Base-by-base conservation (phyloP, 139 green algal genomes). In the Micractinium sp. region DNA sequence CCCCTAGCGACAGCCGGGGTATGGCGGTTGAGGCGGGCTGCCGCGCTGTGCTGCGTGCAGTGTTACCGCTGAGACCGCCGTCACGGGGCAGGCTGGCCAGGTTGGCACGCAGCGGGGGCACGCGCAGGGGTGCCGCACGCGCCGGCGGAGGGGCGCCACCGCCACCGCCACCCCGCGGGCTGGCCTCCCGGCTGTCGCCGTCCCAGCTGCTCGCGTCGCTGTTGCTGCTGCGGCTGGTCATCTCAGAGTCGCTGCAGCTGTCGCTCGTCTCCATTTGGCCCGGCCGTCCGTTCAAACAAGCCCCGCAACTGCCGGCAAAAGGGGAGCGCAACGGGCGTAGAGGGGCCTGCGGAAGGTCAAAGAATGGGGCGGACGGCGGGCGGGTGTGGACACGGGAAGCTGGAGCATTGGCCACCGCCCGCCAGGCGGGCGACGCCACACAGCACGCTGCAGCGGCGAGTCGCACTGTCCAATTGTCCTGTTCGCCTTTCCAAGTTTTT, bases 91-190 rank as follows among this genome's bases (percentile, higher is more conserved):
- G 60, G 22, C 56, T 61, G 20, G 33, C 81, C 60, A 86, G 35
- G 60, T 86, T 86, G 60, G 60, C 81, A 56, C 60, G 81, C 60
- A 86, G 35, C 5, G 33, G 35, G 1, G 81, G 81, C 9, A 86
- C 60, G 33, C 81, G 81, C 77, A 56, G 23, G 73, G 73, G 27
- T 78, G 73, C 27, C n/a, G 73, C 31, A 15, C 74, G 38, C 23
- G 41, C 29, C 0, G 38, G 74, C 69, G 29, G 27, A 33, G 74
- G 33, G 33, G 35, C 75, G 77, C 39, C 39, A 41, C 77, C 77
- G 73, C 22, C 35, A 38, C 74, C 47, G 47, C 47, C 47, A 56
- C 36, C 38, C 9, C 77, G 78, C 1, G 78, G 78, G 78, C 78
- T 84, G 41, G 78, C 41, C 29, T 7, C 41, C 13, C 78, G 33